A percentile compares a stretch with the other conserved stretches of the same genome.
phyloP scores from a whole-genome alignment of 345 rosid genomes.

The Eucalyptus cloeziana region DNA sequence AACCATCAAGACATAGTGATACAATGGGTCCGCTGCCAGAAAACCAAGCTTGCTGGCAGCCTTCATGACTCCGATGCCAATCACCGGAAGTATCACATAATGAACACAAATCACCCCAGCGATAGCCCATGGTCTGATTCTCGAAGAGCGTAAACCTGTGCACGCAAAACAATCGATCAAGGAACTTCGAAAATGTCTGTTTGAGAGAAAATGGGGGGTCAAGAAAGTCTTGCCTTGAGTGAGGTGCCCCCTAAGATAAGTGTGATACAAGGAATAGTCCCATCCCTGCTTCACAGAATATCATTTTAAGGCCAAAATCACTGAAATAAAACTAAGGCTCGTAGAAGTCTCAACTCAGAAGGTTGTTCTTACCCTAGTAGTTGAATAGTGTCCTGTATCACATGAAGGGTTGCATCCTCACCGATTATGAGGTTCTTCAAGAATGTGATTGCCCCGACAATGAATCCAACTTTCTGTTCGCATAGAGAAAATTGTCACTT shows the following conservation, averaged over 20 bases:
- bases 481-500: background rate
- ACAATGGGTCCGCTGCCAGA: conserved; percentile 67
- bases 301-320: background rate
- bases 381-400: conserved; percentile 57
- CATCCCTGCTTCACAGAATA: conserved; percentile 29
- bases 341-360: background rate
- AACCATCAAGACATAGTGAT: conserved; percentile 62
- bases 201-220: background rate
- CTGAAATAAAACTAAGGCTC: background rate
- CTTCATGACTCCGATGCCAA: conserved; percentile 50
- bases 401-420: conserved; percentile 53
- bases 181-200: background rate
- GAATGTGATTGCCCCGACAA: conserved; percentile 55
- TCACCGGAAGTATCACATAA: conserved; percentile 36
- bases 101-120: conserved; percentile 53
- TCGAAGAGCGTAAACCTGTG: conserved; percentile 55
- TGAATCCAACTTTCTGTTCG: conserved; percentile 55
- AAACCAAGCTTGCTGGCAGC: conserved; percentile 52
- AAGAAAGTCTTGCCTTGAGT: conserved; percentile 41
- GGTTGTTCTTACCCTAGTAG: conserved; percentile 54
- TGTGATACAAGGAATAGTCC: conserved; percentile 77
- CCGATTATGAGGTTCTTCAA: conserved; percentile 68
- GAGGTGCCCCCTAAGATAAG: conserved; percentile 91
- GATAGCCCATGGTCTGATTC: conserved; percentile 31
- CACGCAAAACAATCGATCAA: background rate